phyloP scores from a whole-genome alignment of 129 eudicot species.

The Ambrosia trifida region DNA sequence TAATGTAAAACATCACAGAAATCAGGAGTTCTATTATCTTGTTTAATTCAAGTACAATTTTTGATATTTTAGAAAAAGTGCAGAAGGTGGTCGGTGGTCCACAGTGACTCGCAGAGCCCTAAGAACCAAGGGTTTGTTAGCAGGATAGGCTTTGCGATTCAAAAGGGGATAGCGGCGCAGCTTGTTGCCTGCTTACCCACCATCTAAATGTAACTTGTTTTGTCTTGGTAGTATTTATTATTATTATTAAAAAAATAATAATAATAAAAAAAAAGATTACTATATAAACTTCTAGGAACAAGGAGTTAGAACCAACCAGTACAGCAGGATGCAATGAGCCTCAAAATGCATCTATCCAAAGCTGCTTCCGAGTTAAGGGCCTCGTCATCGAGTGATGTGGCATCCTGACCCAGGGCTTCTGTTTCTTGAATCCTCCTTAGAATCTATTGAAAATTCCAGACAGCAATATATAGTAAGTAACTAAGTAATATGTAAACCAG shows the following conservation, averaged over 20 bases:
- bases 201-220: no score
- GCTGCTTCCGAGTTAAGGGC: conserved; percentile 76
- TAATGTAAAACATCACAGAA: conserved; percentile 28
- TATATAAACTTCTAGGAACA: conserved; percentile 2
- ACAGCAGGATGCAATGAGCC: conserved; percentile 97
- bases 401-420: conserved; percentile 58
- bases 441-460: conserved; percentile 48
- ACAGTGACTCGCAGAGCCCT: no score
- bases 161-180: no score
- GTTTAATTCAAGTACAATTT: background rate
- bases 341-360: conserved; percentile 94
- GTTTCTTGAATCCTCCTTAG: conserved; percentile 69
- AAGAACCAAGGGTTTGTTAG: no score
- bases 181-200: no score
- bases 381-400: conserved; percentile 73
- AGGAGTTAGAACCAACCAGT: conserved; percentile 48
- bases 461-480: background rate
- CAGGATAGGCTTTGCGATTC: no score
- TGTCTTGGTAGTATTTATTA: no score
- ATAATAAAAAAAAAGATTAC: no score
- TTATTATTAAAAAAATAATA: no score
- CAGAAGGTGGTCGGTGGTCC: no score
- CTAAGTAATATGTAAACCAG: background rate
- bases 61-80: background rate
- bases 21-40: conserved; percentile 5